These are phyloP conservation scores for Jaminaea rosea DNA, from an alignment of 1,284 basidiomycete species.

Conservation along the genomic window DNA sequence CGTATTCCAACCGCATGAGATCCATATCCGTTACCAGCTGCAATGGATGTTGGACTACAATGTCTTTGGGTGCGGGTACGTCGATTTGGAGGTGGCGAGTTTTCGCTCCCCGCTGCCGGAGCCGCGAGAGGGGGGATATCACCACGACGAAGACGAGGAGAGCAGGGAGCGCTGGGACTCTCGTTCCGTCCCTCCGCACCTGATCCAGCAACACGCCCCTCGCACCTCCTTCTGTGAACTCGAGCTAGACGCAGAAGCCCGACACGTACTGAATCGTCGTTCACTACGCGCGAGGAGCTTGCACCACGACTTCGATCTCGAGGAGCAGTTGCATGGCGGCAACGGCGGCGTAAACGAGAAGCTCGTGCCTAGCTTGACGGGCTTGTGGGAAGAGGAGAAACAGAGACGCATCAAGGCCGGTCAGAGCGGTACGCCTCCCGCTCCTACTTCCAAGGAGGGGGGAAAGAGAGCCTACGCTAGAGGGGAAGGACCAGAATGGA, in stretches of 20 bases:
- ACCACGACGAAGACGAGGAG: not conserved
- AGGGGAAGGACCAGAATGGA: slow-evolving; percentile 32
- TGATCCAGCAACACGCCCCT: slow-evolving; percentile 17
- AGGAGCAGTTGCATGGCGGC: slow-evolving; percentile 5
- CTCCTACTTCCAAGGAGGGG: slow-evolving; percentile 22
- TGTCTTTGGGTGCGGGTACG: slow-evolving; percentile 84
- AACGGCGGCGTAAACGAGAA: slow-evolving; percentile 62
- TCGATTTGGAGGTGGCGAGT: slow-evolving; percentile 57
- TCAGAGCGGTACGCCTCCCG: slow-evolving; percentile 23
- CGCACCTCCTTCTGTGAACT: slow-evolving; percentile 62
- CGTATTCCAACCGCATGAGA: slow-evolving; percentile 62
- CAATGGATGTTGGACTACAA: slow-evolving; percentile 96
- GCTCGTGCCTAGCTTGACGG: slow-evolving; percentile 75
- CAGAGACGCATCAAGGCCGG: slow-evolving; percentile 53
- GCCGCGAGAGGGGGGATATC: slow-evolving; percentile 1
- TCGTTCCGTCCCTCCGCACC: not conserved
- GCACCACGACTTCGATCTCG: slow-evolving; percentile 56
- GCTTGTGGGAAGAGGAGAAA: slow-evolving; percentile 90
- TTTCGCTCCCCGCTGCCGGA: slow-evolving; percentile 52
- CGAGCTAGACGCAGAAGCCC: slow-evolving; percentile 73
- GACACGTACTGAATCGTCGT: slow-evolving; percentile 76
- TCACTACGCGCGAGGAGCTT: slow-evolving; percentile 60
- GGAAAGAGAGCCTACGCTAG: slow-evolving; percentile 14
- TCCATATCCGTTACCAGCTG: slow-evolving; percentile 75
- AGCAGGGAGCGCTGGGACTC: slow-evolving; percentile 1